Conservation (phyloP, 2,329 filamentous ascomycete genomes). For the Parastagonospora avenae region DNA sequence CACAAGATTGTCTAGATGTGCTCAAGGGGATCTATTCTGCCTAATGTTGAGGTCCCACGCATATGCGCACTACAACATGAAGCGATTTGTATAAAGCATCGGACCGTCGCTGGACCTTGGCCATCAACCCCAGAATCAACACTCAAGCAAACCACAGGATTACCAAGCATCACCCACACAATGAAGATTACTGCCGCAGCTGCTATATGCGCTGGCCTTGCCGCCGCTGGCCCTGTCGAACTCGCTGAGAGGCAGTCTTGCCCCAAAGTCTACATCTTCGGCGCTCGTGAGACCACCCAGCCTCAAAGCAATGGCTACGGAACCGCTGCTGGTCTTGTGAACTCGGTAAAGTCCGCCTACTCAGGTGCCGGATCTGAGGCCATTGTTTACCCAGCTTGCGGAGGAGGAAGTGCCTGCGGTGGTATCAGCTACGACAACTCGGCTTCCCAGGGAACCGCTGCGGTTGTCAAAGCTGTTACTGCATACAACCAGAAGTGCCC, state of each 20-base stretch:
- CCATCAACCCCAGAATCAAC: conserved; percentile 12
- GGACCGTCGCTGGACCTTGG: conserved; percentile 13
- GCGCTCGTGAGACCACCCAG: conserved; percentile 51
- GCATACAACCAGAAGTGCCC: conserved; percentile 63
- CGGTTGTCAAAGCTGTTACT: conserved; percentile 65
- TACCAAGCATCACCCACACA: conserved; percentile 8
- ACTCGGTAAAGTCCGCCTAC: conserved; percentile 48
- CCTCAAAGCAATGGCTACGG: conserved; percentile 47
- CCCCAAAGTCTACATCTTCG: conserved; percentile 52
- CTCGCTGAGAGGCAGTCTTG: conserved; percentile 45
- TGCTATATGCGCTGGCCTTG: conserved; percentile 36
- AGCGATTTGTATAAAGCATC: conserved; percentile 22
- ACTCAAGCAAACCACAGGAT: conserved; percentile 5
- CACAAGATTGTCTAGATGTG: conserved; percentile 27
- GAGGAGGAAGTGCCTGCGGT: conserved; percentile 64
- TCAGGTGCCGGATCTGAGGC: conserved; percentile 49
- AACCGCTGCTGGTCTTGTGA: conserved; percentile 48
- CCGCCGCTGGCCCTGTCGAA: conserved; percentile 44
- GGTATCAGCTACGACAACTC: conserved; percentile 65
- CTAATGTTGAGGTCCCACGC: conserved; percentile 29
- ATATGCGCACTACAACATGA: neutral
- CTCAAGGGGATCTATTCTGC: conserved; percentile 33
- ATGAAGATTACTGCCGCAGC: conserved; percentile 43
- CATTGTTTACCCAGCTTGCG: conserved; percentile 62
- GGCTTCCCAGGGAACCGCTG: conserved; percentile 61